Evolutionary conservation across 1,139 yeast species (phyloP), one percentile per base, ranked within the genome.

Genomic region (Lodderomyces beijingensis): DNA sequence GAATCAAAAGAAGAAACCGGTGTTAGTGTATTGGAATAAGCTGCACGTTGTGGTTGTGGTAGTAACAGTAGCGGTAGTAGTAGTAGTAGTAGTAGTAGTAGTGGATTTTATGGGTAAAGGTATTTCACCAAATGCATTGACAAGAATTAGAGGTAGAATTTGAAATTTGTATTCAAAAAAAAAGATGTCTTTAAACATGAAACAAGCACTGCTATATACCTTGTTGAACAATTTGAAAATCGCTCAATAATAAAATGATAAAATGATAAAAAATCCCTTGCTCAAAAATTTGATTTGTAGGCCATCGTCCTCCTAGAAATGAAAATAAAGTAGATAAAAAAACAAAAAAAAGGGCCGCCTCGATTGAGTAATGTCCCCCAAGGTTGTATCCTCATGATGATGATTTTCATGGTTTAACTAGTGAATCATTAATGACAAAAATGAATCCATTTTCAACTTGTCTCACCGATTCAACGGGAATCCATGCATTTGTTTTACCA

Each of bases 391-490:
- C n/a, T n/a, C n/a, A n/a, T n/a, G n/a, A n/a, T n/a, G n/a, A n/a
- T n/a, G n/a, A n/a, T n/a, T n/a, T n/a, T n/a, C n/a, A n/a, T n/a
- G 59, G 59, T 32, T 49, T 50, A 20, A 53, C 60, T 36, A 74
- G 57, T 22, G 68, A 53, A 36, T 65, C 64, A 35, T 65, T 67
- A 32, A 78, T 62, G 6, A 74, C 62, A 39, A 78, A 62, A 15
- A 79, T 61, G 28, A 72, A 75, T 32, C 87, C 88, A 47, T 79
- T 79, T 20, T 66, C 73, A 25, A 74, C 77, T 36, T 66, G 62
- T 37, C 62, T 67, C 15, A 72, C 67, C 9, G 52, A 44, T 12
- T 53, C 46, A 4, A 77, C 76, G 13, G 49, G 45, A 29, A 65
- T 51, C 55, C 67, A 58, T 19, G 21, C 21, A 19, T 19, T 19